Evolutionary conservation across 768 basidiomycete genomes (phyloP), one percentile per base, ranked within the genome.

Genomic region (Tremella yokohamensis): DNA sequence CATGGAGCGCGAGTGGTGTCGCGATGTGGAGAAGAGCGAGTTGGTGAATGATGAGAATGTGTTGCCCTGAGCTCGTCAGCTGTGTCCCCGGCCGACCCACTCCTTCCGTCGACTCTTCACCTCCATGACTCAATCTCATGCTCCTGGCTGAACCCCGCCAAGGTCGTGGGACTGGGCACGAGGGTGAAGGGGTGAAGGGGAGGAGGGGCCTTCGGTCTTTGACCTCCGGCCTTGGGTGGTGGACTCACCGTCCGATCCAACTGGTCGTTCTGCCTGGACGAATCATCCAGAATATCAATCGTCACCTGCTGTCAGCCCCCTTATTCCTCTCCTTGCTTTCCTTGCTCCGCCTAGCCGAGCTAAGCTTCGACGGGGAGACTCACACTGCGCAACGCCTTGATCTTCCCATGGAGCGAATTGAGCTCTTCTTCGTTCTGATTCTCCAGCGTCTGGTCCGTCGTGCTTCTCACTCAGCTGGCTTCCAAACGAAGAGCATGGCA

Each of bases 351-450:
- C 6, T 6, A 34, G 29, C 6, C 29, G 29, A 11, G 29, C 11
- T n/a, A n/a, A 34, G 29, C 4, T 34, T 11, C 11, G 29, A 6
- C 6, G 29, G 29, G 18, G 37, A n/a, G 47, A 68, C 75, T 22
- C 52, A 75, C 75, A 40, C 68, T 70, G 54, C 73, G 48, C 34
- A 76, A 54, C 7, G 66, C 60, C 52, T 68, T 70, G 63, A 76
- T 76, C 67, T 76, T 76, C n/a, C 75, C 70, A 61, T 75, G 75
- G 29, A 76, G 54, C 3, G 61, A 59, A 18, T 69, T 65, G 39
- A 76, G 47, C 57, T 76, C 73, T 29, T 74, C 72, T 8, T 76
- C 75, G 56, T 76, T 76, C 56, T 76, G 75, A 22, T 73, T 68
- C 57, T 76, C 75, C 15, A 76, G 61, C 37, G 75, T 76, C 57